Evolutionary conservation across 1,284 basidiomycete genomes (phyloP).

Genomic region (Irpex sp.): DNA sequence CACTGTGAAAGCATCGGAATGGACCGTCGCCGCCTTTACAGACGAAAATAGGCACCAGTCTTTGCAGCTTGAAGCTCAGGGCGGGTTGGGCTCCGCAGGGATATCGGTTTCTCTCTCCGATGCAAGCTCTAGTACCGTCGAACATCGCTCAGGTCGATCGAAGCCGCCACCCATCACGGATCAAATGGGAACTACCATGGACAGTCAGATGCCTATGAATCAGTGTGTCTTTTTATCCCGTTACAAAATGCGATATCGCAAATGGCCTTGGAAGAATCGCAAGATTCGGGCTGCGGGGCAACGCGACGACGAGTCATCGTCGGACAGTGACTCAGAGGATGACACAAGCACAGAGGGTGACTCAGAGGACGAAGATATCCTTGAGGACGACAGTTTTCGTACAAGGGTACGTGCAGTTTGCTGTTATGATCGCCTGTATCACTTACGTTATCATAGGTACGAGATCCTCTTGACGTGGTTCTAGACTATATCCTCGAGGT

Average conservation of each 20-base stretch:
- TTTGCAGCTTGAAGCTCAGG: conserved; percentile 1
- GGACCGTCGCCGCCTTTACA: conserved; percentile 10
- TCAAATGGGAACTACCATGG: background rate
- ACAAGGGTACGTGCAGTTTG: background rate
- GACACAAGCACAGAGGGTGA: background rate
- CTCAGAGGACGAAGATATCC: background rate
- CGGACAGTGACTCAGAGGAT: background rate
- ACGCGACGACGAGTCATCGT: background rate
- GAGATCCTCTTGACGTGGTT: background rate
- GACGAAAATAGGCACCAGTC: conserved; percentile 3
- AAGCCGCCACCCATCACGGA: background rate
- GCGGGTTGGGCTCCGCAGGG: background rate
- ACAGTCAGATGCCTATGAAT: background rate
- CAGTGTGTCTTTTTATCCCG: conserved; percentile 11
- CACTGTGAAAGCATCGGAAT: conserved; percentile 11
- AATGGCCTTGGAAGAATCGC: background rate
- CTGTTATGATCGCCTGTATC: background rate
- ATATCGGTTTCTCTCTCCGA: background rate
- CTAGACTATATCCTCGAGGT: background rate
- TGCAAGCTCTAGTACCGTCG: background rate
- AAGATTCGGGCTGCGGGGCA: background rate
- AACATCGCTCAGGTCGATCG: conserved; percentile 5
- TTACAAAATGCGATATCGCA: conserved; percentile 7
- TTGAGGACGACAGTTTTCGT: background rate
- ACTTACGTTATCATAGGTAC: background rate